Conservation (phyloP, 208 protist species). For the Polymyxa betae region DNA sequence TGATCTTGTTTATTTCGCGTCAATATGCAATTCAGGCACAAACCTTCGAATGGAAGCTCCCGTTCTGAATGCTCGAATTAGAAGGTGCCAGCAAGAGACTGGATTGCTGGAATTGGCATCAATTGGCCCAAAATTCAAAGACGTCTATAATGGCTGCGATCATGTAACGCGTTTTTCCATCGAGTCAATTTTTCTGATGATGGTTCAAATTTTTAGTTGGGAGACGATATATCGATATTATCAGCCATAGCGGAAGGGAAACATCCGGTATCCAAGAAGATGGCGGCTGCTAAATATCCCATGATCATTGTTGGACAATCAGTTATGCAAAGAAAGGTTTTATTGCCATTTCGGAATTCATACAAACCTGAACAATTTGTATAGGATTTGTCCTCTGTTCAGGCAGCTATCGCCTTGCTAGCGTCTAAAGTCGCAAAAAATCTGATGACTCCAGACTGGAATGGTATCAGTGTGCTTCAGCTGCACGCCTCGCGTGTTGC, state of each 20-base stretch:
- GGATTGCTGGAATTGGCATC: slow-evolving; percentile 23
- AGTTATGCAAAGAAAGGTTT: background rate
- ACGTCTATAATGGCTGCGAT: slow-evolving; percentile 49
- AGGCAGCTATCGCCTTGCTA: background rate
- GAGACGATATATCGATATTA: slow-evolving; percentile 38
- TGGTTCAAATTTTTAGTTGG: background rate
- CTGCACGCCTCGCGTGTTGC: slow-evolving; percentile 56
- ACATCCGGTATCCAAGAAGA: slow-evolving; percentile 47
- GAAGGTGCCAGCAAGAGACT: slow-evolving; percentile 58
- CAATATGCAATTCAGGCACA: slow-evolving; percentile 29
- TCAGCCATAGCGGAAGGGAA: slow-evolving; percentile 24
- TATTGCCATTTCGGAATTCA: background rate
- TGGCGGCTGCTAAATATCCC: slow-evolving; percentile 4
- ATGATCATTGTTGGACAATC: slow-evolving; percentile 56
- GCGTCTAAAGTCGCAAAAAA: background rate
- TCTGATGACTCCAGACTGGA: slow-evolving; percentile 54
- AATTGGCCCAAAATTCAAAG: slow-evolving; percentile 18
- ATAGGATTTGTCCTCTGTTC: background rate
- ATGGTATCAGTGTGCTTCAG: slow-evolving; percentile 61
- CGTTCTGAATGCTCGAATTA: slow-evolving; percentile 71
- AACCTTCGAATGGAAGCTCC: slow-evolving; percentile 72
- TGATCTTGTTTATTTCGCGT: background rate
- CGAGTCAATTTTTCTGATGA: background rate
- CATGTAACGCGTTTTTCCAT: slow-evolving; percentile 23
- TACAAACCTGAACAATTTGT: background rate